phyloP scores from a whole-genome alignment of 2,329 filamentous ascomycete species.

The Albifimbria verrucaria region DNA sequence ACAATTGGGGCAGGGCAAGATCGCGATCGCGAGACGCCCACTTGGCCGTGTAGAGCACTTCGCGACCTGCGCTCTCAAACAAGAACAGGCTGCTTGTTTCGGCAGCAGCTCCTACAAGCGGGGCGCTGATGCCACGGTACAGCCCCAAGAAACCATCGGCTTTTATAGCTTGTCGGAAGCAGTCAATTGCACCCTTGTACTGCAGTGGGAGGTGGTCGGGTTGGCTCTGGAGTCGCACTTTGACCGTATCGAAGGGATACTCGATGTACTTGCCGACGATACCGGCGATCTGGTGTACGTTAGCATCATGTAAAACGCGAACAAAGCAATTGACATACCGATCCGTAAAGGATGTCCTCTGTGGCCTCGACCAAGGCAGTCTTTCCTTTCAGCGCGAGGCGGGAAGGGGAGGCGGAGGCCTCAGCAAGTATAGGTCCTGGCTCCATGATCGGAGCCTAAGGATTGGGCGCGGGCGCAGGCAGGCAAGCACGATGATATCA shows the following conservation, averaged over 20 bases:
- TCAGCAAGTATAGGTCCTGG: slow-evolving; percentile 8
- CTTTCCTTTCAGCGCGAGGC: slow-evolving; percentile 29
- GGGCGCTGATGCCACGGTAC: slow-evolving; percentile 90
- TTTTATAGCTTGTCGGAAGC: slow-evolving; percentile 81
- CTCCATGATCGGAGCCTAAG: neutral
- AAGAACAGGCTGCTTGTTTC: slow-evolving; percentile 93
- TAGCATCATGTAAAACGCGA: neutral
- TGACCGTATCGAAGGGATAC: slow-evolving; percentile 98
- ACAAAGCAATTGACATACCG: slow-evolving; percentile 49
- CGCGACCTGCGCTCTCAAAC: slow-evolving; percentile 75
- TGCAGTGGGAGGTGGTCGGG: slow-evolving; percentile 76
- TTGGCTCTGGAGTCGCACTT: slow-evolving; percentile 96
- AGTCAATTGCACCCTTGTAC: slow-evolving; percentile 87
- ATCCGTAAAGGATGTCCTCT: slow-evolving; percentile 87
- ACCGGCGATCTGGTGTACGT: slow-evolving; percentile 62
- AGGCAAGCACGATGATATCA: too few species aligned
- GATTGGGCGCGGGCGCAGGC: neutral
- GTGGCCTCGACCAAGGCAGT: slow-evolving; percentile 61
- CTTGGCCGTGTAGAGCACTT: slow-evolving; percentile 55
- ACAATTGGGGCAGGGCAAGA: slow-evolving; percentile 71
- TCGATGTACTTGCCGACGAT: slow-evolving; percentile 94
- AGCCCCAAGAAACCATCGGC: slow-evolving; percentile 77
- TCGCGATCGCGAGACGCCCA: slow-evolving; percentile 49
- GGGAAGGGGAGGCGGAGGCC: slow-evolving; percentile 17
- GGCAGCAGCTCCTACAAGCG: slow-evolving; percentile 83